Conservation (phyloP, 2,329 filamentous ascomycete species). For the Blastomyces gilchristii region DNA sequence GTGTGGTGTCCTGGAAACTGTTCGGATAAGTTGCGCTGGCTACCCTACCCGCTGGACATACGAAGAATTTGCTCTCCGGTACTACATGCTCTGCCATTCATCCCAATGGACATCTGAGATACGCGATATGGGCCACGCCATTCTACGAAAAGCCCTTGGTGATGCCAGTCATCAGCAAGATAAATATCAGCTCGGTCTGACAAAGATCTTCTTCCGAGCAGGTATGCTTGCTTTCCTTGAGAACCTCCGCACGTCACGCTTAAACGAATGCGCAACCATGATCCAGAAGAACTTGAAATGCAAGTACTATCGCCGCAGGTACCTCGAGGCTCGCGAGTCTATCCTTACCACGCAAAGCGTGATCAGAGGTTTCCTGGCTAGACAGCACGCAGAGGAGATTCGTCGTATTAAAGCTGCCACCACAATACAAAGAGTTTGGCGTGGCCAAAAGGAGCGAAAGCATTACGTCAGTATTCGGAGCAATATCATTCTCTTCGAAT, state of each 20-base stretch:
- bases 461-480: conserved; percentile 65
- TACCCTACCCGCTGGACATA: conserved; percentile 98
- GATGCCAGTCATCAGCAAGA: conserved; percentile 64
- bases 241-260: conserved; percentile 76
- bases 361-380: conserved; percentile 65
- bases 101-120: conserved; percentile 88
- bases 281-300: conserved; percentile 97
- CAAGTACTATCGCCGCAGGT: conserved; percentile 89
- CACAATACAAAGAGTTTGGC: conserved; percentile 91
- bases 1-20: conserved; percentile 97
- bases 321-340: conserved; percentile 73
- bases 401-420: conserved; percentile 79
- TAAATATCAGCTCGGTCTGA: conserved; percentile 95
- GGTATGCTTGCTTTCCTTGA: conserved; percentile 98
- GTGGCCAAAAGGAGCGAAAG: conserved; percentile 81
- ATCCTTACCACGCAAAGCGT: conserved; percentile 72
- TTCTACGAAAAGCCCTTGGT: conserved; percentile 78
- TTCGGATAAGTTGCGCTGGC: conserved; percentile 91
- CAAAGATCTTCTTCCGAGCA: conserved; percentile 98
- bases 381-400: conserved; percentile 67
- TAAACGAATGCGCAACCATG: conserved; percentile 91
- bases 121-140: conserved; percentile 83
- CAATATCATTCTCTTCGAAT: conserved; percentile 80
- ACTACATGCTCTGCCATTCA: conserved; percentile 95
- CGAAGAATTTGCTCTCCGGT: conserved; percentile 91